Evolutionary conservation across 2,329 filamentous ascomycete species (phyloP).

Genomic region (Furcasterigmium furcatum): DNA sequence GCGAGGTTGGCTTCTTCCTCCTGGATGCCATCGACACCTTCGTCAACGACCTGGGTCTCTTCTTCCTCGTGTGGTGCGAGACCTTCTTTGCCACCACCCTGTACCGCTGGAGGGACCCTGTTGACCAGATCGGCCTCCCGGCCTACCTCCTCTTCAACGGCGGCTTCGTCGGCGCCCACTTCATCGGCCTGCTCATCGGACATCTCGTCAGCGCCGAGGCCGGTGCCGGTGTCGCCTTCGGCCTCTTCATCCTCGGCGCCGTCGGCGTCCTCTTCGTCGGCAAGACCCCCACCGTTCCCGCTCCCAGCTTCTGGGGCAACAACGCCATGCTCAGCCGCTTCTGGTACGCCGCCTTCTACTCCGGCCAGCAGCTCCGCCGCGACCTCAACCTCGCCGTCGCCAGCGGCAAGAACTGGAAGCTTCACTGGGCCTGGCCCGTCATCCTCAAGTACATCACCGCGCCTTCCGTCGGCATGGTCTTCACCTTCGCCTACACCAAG

Average conservation of each 20-base stretch:
- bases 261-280: constrained; percentile 32
- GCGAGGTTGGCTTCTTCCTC: constrained; percentile 49
- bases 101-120: constrained; percentile 43
- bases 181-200: constrained; percentile 43
- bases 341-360: constrained; percentile 51
- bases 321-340: constrained; percentile 34
- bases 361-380: constrained; percentile 47
- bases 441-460: constrained; percentile 40
- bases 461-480: constrained; percentile 41
- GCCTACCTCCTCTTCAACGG: constrained; percentile 39
- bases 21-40: constrained; percentile 50
- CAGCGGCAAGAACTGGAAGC: constrained; percentile 45
- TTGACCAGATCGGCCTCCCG: constrained; percentile 35
- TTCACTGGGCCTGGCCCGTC: constrained; percentile 41
- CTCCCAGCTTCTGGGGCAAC: constrained; percentile 31
- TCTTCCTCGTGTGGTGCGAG: constrained; percentile 49
- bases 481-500: constrained; percentile 41
- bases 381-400: constrained; percentile 48
- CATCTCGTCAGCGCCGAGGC: constrained; percentile 35
- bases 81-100: constrained; percentile 45
- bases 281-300: constrained; percentile 26
- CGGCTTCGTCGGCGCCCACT: constrained; percentile 43
- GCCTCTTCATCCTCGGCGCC: constrained; percentile 37
- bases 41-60: constrained; percentile 47
- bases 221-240: constrained; percentile 46